Conservation (phyloP, 2,329 filamentous ascomycete species). For the Epichloe sp. region DNA sequence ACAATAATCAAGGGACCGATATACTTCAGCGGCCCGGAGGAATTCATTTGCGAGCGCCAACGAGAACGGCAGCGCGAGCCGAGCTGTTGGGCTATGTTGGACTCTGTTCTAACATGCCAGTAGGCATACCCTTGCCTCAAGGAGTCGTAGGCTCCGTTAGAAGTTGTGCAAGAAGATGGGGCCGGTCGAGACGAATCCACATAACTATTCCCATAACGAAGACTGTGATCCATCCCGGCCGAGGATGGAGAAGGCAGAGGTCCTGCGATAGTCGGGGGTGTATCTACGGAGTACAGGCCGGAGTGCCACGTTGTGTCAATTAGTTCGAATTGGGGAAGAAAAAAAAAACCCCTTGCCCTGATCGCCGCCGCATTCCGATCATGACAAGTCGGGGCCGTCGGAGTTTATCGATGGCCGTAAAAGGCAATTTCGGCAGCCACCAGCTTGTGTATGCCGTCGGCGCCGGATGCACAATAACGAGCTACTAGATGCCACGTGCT, state of each 20-base stretch:
- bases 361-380: no score
- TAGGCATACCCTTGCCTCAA: slow-evolving; percentile 54
- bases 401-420: no score
- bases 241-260: not conserved
- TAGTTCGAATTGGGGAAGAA: no score
- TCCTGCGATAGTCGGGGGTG: slow-evolving; percentile 7
- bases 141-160: slow-evolving; percentile 54
- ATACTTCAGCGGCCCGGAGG: slow-evolving; percentile 28
- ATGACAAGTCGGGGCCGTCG: no score
- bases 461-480: no score
- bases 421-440: no score
- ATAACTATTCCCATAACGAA: slow-evolving; percentile 37
- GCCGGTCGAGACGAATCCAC: slow-evolving; percentile 42
- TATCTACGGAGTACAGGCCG: no score
- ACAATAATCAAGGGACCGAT: slow-evolving; percentile 29
- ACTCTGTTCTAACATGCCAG: slow-evolving; percentile 38
- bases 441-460: no score
- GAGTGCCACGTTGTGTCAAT: no score
- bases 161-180: slow-evolving; percentile 60
- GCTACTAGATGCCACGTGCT: no score
- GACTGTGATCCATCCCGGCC: slow-evolving; percentile 28
- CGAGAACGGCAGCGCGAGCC: slow-evolving; percentile 27
- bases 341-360: no score
- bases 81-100: slow-evolving; percentile 23
- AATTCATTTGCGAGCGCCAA: slow-evolving; percentile 31